Percentiles rank a stretch among this genome's conserved stretches.
phyloP scores from a whole-genome alignment of 176 grass and related monocot species.

The Saccharum spontaneum region DNA sequence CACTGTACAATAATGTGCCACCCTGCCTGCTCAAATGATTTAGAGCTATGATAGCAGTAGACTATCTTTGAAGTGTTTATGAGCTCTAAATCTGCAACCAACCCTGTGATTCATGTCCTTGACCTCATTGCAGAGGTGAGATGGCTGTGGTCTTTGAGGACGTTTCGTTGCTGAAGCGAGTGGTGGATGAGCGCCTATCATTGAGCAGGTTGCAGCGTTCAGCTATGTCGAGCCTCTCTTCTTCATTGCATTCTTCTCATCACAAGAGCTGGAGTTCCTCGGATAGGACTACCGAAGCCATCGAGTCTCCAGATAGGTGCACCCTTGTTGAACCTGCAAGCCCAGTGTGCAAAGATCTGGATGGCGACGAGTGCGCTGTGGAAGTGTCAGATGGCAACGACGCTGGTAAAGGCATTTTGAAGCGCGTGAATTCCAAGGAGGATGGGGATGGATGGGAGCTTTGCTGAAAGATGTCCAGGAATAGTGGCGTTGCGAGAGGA shows the following conservation, averaged over 20 bases:
- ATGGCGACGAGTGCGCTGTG: background rate
- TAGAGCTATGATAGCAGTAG: background rate
- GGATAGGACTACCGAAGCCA: slow-evolving; percentile 1
- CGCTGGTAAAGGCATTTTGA: background rate
- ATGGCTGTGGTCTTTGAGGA: slow-evolving; percentile 56
- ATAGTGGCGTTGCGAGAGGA: background rate
- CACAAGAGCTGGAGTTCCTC: slow-evolving; percentile 41
- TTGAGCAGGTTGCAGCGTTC: slow-evolving; percentile 48
- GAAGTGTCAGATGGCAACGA: background rate
- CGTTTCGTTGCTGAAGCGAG: slow-evolving; percentile 46
- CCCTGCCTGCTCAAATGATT: background rate
- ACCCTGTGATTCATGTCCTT: slow-evolving; percentile 22
- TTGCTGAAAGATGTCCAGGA: slow-evolving; percentile 37
- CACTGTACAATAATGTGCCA: background rate
- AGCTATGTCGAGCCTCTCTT: slow-evolving; percentile 42
- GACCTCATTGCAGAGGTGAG: slow-evolving; percentile 48
- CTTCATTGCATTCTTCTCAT: slow-evolving; percentile 45
- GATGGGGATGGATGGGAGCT: slow-evolving; percentile 54
- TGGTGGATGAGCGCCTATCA: slow-evolving; percentile 47
- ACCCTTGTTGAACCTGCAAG: slow-evolving; percentile 23
- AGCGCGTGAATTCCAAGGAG: slow-evolving; percentile 10
- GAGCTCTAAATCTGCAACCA: background rate
- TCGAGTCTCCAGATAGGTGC: slow-evolving; percentile 33
- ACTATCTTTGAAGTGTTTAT: background rate
- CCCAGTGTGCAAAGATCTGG: background rate